Percentiles rank a stretch among this genome's conserved stretches.
phyloP scores from a whole-genome alignment of 2,329 filamentous ascomycete genomes.

The Pseudopithomyces maydicus region DNA sequence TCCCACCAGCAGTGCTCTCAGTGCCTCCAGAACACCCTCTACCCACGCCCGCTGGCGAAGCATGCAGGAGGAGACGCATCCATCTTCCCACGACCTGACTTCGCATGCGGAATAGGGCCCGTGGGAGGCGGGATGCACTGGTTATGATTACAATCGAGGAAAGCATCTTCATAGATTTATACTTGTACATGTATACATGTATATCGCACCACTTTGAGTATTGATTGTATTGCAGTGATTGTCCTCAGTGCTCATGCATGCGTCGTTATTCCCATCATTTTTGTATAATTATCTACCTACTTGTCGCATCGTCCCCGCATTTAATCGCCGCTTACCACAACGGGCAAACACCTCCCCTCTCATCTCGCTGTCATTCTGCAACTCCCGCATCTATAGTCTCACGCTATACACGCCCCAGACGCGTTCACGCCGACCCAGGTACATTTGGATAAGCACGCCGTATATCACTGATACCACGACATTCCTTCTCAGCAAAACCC shows the following conservation, averaged over 20 bases:
- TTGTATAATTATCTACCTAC: too few relatives aligned
- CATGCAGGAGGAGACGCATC: slow-evolving; percentile 25
- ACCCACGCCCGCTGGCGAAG: slow-evolving; percentile 34
- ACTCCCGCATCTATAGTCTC: neutral
- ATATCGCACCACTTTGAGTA: neutral
- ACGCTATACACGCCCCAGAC: slow-evolving; percentile 6
- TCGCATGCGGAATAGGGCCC: neutral
- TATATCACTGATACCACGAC: neutral
- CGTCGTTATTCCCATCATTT: too few relatives aligned
- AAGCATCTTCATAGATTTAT: too few relatives aligned
- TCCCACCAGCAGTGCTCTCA: slow-evolving; percentile 25
- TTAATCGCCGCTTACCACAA: slow-evolving; percentile 11
- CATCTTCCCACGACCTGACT: neutral
- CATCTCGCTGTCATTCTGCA: neutral
- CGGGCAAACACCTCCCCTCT: slow-evolving; percentile 6
- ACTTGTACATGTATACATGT: neutral
- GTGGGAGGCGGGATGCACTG: neutral
- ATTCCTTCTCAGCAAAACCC: neutral
- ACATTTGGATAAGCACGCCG: neutral
- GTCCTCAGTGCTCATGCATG: too few relatives aligned
- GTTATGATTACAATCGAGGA: too few relatives aligned
- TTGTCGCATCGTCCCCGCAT: neutral
- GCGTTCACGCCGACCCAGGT: neutral
- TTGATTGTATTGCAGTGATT: too few relatives aligned
- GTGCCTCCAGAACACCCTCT: slow-evolving; percentile 20